Conservation (phyloP, 1,284 basidiomycete genomes). For the Moesziomyces globuligerus region DNA sequence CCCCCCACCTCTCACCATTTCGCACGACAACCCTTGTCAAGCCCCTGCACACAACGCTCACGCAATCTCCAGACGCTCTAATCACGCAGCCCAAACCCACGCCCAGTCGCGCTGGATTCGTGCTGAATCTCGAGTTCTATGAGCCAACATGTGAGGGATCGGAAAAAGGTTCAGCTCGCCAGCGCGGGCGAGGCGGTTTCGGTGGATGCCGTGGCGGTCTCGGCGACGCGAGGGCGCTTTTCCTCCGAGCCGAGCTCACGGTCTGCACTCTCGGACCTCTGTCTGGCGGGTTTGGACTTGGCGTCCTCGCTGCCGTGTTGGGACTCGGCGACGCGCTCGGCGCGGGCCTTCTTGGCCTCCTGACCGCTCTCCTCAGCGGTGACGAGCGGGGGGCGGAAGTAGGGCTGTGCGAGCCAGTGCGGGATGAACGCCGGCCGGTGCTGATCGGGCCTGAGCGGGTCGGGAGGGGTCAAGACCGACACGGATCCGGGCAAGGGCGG, state of each 20-base stretch:
- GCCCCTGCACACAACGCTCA: no score
- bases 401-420: constrained; percentile 86
- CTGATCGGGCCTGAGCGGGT: constrained; percentile 48
- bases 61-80: no score
- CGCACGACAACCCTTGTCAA: no score
- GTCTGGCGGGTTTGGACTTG: constrained; percentile 1
- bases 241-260: neutral
- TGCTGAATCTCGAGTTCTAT: no score
- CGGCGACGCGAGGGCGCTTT: constrained; percentile 7
- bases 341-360: neutral
- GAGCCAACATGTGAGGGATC: no score
- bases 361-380: constrained; percentile 3
- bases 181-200: no score
- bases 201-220: no score
- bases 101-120: no score
- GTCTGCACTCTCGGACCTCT: constrained; percentile 14
- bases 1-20: no score
- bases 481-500: constrained; percentile 26
- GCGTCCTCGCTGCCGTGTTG: constrained; percentile 4
- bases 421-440: constrained; percentile 74
- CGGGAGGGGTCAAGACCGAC: constrained; percentile 27
- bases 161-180: no score
- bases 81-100: no score
- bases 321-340: constrained; percentile 14
- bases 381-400: constrained; percentile 73